A percentile compares a stretch with the other conserved stretches of the same genome.
Conservation (phyloP, 495 filamentous ascomycete genomes). For the Xylaria nigripes region DNA sequence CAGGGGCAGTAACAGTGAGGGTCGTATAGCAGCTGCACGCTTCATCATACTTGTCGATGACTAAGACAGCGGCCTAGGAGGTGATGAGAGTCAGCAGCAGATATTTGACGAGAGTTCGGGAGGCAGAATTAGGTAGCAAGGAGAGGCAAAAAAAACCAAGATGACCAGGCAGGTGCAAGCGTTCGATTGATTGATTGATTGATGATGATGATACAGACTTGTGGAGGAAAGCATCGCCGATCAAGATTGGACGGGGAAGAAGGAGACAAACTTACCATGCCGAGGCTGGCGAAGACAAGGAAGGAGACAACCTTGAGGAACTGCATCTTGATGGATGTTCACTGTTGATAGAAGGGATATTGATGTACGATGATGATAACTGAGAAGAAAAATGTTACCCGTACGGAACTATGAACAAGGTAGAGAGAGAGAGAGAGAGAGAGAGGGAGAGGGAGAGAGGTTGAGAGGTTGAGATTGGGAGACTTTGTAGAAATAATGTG, state of each 20-base stretch:
- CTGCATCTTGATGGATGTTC: constrained; percentile 25
- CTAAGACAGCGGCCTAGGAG: constrained; percentile 10
- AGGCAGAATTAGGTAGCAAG: background rate
- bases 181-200: too few relatives aligned
- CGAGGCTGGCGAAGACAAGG: constrained; percentile 24
- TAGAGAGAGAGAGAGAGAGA: too few relatives aligned
- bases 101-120: background rate
- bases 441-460: too few relatives aligned
- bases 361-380: constrained; percentile 6
- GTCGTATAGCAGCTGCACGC: constrained; percentile 19
- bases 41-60: constrained; percentile 15
- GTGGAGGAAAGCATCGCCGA: background rate
- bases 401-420: background rate
- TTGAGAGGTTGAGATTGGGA: background rate
- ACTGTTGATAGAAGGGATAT: background rate
- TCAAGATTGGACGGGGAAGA: background rate
- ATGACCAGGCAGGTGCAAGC: background rate
- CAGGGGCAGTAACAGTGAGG: constrained; percentile 14
- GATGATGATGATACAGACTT: background rate
- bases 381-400: background rate
- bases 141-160: background rate
- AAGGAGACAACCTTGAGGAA: constrained; percentile 24
- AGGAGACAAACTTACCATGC: constrained; percentile 34
- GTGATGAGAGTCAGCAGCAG: background rate
- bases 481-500: background rate